Conservation (phyloP, 352 stramenopile genomes). For the Globisporangium paroecandrum region DNA sequence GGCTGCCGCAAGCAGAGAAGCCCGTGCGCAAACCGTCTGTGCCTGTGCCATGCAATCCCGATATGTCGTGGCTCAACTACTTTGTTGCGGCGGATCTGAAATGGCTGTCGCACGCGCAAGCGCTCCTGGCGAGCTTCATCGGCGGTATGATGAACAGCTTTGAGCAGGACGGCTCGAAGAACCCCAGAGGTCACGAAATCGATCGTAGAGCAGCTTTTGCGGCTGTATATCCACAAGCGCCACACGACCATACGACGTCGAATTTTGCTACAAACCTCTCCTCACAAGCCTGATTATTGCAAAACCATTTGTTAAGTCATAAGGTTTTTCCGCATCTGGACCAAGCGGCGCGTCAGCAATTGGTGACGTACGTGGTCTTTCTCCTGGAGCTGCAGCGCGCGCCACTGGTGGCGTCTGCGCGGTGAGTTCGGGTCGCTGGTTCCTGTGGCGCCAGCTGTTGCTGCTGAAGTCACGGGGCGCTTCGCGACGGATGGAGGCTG, state of each 20-base stretch:
- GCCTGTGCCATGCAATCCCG: constrained; percentile 18
- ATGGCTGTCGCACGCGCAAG: constrained; percentile 31
- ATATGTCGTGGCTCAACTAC: constrained; percentile 35
- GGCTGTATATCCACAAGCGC: constrained; percentile 36
- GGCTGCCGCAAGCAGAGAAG: background rate
- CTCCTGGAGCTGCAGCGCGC: constrained; percentile 60
- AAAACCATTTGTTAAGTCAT: too few species aligned
- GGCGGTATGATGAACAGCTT: constrained; percentile 36
- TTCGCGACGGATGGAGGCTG: background rate
- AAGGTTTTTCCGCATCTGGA: constrained; percentile 15
- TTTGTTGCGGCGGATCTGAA: constrained; percentile 32
- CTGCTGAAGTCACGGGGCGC: background rate
- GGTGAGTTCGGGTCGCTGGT: constrained; percentile 15
- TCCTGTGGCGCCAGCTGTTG: constrained; percentile 4
- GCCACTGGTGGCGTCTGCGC: constrained; percentile 35
- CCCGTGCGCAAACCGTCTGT: constrained; percentile 2
- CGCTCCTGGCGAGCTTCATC: constrained; percentile 36
- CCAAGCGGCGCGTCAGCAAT: constrained; percentile 36
- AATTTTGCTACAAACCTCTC: background rate
- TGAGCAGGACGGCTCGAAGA: constrained; percentile 22
- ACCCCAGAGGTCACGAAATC: constrained; percentile 20
- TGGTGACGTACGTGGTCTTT: constrained; percentile 56
- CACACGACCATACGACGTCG: constrained; percentile 9
- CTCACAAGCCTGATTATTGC: too few species aligned
- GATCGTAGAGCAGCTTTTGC: constrained; percentile 32